Evolutionary conservation across 164 flowering plant genomes (phyloP), one percentile per base, ranked within the genome.

Genomic region (Brasenia schreberi): DNA sequence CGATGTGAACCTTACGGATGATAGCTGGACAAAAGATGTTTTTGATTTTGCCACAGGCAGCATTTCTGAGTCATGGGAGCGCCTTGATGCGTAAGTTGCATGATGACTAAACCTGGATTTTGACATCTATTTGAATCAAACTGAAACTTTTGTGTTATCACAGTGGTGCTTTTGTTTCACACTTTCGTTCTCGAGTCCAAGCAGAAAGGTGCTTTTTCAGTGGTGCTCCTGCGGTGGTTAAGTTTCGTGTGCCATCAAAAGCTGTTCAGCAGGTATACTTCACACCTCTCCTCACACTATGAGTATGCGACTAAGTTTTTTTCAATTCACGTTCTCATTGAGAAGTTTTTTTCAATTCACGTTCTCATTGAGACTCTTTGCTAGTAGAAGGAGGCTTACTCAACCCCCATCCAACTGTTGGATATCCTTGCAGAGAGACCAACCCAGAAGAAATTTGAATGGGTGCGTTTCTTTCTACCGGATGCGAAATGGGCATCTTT

Each of bases 381-480:
- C 53, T 58, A 62, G 42, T 74, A 73, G 5, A 69, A 90, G 95
- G 88, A 76, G 79, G 89, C 97, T 10, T 87, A 73, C 77, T 89
- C 97, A 52, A 86, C 91, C 59, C 93, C 97, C 7, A 81, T 88
- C 10, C 72, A 79, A 59, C 96, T 97, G 59, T 68, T 91, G 58
- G 97, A 91, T 67, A 69, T 94, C 65, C 96, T 91, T 69, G 92
- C 95, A 5, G 99, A 91, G 19, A 84, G 82, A 75, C 70, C 87
- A 69, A 86, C 90, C 11, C 96, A 83, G 80, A 83, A 87, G 74
- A 87, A 87, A 79, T 75, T 91, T 72, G 89, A 91, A 27, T 81
- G 70, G 88, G 99, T 91, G 77, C 74, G 85, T 65, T 42, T 62
- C 18, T 39, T 16, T 33, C 9, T 1, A 4, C 17, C 45, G 4